phyloP scores from a whole-genome alignment of 2,329 filamentous ascomycete genomes.

The Sporothrix globosa region DNA sequence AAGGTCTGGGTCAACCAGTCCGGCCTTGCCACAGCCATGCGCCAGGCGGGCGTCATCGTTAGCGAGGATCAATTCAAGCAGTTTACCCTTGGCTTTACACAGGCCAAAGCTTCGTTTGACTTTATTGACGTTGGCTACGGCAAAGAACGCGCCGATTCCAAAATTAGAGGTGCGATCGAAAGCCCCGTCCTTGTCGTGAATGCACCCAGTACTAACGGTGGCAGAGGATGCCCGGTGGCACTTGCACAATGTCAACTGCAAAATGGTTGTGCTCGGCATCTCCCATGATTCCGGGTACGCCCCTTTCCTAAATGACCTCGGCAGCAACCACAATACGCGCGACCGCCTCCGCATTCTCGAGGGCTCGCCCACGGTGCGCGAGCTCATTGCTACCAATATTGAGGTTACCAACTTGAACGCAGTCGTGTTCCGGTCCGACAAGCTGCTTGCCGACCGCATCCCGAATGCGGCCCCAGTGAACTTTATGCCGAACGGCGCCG shows the following conservation, averaged over 20 bases:
- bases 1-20: constrained; percentile 60
- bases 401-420: constrained; percentile 52
- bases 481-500: background rate
- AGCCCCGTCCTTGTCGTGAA: background rate
- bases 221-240: constrained; percentile 60
- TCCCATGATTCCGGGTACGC: constrained; percentile 65
- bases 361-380: constrained; percentile 55
- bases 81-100: constrained; percentile 64
- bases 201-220: background rate
- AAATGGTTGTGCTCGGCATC: constrained; percentile 63
- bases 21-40: constrained; percentile 56
- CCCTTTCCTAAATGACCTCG: constrained; percentile 60
- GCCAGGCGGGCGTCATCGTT: constrained; percentile 52
- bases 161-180: constrained; percentile 57
- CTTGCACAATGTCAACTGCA: constrained; percentile 63
- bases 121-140: constrained; percentile 65
- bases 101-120: constrained; percentile 62
- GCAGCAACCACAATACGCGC: constrained; percentile 49
- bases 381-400: constrained; percentile 53
- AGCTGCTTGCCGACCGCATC: constrained; percentile 48
- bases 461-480: background rate
- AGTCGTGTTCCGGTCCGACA: constrained; percentile 58
- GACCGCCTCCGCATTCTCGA: constrained; percentile 58
- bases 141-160: constrained; percentile 62
- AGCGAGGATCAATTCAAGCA: constrained; percentile 54